phyloP scores from a whole-genome alignment of 306 rosid genomes.

The Vicia sativa region DNA sequence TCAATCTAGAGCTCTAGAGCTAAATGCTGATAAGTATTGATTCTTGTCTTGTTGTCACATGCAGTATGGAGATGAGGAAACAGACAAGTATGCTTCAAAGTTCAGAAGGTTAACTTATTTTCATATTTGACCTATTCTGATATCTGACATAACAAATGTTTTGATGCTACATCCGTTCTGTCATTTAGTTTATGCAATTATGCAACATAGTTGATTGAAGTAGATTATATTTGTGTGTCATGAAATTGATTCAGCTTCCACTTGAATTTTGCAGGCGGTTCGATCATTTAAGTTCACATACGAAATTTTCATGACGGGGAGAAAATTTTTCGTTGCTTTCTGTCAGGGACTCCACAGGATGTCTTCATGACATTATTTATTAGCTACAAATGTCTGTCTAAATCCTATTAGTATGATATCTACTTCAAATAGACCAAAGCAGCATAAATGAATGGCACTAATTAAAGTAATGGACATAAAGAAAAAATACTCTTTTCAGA shows the following conservation, averaged over 20 bases:
- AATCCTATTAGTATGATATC: not conserved
- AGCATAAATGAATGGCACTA: not conserved
- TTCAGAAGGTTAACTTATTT: slow-evolving; percentile 60
- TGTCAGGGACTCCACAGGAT: not conserved
- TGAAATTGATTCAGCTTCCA: slow-evolving; percentile 21
- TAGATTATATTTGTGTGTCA: slow-evolving; percentile 18
- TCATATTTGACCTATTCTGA: not conserved
- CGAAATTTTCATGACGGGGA: slow-evolving; percentile 25
- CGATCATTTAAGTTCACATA: slow-evolving; percentile 69
- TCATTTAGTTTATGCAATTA: slow-evolving; percentile 6
- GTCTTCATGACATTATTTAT: not conserved
- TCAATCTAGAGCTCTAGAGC: slow-evolving; percentile 18
- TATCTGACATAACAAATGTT: slow-evolving; percentile 18
- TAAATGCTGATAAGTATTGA: not conserved
- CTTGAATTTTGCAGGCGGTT: slow-evolving; percentile 70
- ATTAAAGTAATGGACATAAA: not conserved
- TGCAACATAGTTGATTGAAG: not conserved
- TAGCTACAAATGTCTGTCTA: slow-evolving; percentile 19
- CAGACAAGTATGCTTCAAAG: slow-evolving; percentile 59
- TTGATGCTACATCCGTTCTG: slow-evolving; percentile 11
- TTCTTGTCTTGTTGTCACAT: slow-evolving; percentile 16
- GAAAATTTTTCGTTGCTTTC: not conserved
- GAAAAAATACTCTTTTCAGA: not conserved
- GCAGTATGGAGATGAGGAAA: slow-evolving; percentile 76
- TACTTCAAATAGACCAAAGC: slow-evolving; percentile 8